These are phyloP conservation scores for Tillandsia leiboldiana DNA, from an alignment of 176 grass and related monocot genomes.

Conservation along the genomic window DNA sequence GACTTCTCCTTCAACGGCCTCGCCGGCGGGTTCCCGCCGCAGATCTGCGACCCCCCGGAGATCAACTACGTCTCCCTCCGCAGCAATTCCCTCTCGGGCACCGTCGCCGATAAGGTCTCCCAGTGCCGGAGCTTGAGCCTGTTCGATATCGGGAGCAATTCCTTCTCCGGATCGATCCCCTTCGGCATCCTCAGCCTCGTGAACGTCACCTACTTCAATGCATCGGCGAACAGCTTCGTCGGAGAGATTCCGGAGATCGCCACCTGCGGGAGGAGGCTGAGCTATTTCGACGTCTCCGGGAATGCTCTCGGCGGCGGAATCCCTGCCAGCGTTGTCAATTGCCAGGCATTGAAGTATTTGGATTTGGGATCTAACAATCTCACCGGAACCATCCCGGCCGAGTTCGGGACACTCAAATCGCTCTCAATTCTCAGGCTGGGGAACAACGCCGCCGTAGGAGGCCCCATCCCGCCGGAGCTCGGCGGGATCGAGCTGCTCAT, in stretches of 20 bases:
- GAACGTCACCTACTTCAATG: slow-evolving; percentile 95
- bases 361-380: slow-evolving; percentile 73
- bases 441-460: slow-evolving; percentile 38
- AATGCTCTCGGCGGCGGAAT: slow-evolving; percentile 54
- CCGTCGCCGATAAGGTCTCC: slow-evolving; percentile 29
- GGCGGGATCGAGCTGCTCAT: slow-evolving; percentile 66
- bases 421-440: slow-evolving; percentile 59
- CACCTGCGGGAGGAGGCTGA: slow-evolving; percentile 44
- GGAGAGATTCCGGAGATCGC: slow-evolving; percentile 59
- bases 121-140: slow-evolving; percentile 59
- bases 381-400: slow-evolving; percentile 46
- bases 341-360: slow-evolving; percentile 45
- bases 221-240: slow-evolving; percentile 71
- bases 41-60: slow-evolving; percentile 54
- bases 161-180: slow-evolving; percentile 47
- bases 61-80: slow-evolving; percentile 79
- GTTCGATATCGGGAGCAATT: slow-evolving; percentile 76
- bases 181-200: slow-evolving; percentile 37
- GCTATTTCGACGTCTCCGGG: slow-evolving; percentile 54
- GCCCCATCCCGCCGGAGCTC: slow-evolving; percentile 51
- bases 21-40: slow-evolving; percentile 50
- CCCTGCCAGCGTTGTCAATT: slow-evolving; percentile 42
- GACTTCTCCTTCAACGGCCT: slow-evolving; percentile 96
- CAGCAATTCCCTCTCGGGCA: slow-evolving; percentile 54
- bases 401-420: slow-evolving; percentile 49